Conservation (phyloP, 2,329 filamentous ascomycete genomes). For the Davidsoniella neocaledoniae region DNA sequence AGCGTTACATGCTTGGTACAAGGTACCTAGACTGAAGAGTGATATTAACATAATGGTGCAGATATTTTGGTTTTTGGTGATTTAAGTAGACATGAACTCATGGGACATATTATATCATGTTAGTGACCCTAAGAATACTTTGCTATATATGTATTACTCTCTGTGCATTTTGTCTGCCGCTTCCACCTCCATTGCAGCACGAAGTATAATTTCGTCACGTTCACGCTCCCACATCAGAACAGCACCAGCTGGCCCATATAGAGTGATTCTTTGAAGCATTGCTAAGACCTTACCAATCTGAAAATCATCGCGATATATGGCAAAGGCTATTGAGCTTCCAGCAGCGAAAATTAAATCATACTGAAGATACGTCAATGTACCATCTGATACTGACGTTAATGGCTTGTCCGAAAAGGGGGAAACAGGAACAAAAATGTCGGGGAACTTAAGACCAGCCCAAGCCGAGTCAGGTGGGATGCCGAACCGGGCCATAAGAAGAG, state of each 20-base stretch:
- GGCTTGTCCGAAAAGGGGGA: constrained; percentile 7
- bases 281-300: background rate
- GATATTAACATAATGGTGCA: no score
- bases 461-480: background rate
- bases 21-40: no score
- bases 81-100: no score
- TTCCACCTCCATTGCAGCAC: constrained; percentile 9
- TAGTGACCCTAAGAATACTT: background rate
- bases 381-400: constrained; percentile 11
- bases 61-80: no score
- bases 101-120: no score
- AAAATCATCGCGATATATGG: constrained; percentile 1
- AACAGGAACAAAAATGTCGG: constrained; percentile 12
- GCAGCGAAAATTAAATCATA: constrained; percentile 16
- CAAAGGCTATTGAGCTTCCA: constrained; percentile 6
- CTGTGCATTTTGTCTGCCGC: constrained; percentile 6
- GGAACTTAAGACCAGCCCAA: constrained; percentile 7
- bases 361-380: constrained; percentile 13
- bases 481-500: constrained; percentile 1
- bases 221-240: constrained; percentile 9
- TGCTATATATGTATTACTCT: background rate
- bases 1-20: no score
- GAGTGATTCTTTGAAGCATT: constrained; percentile 2
- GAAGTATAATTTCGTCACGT: constrained; percentile 6
- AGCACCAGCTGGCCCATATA: constrained; percentile 10